Percentiles rank a stretch among this genome's conserved stretches.
Evolutionary conservation across 2,329 filamentous ascomycete species (phyloP).

Genomic region (Lomentospora prolificans): DNA sequence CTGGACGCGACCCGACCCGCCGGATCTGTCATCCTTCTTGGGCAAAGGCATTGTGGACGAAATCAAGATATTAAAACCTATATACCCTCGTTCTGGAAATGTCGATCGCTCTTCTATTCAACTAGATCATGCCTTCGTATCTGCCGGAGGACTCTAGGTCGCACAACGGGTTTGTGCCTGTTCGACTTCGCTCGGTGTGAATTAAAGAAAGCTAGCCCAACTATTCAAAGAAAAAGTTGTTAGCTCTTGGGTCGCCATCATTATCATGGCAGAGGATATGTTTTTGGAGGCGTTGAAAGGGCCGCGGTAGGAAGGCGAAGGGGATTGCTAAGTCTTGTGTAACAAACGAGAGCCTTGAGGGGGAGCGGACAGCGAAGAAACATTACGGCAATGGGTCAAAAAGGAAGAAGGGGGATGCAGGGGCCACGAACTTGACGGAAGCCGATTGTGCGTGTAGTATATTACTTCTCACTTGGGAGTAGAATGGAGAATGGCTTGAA

Average conservation of each 20-base stretch:
- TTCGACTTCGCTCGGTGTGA: neutral
- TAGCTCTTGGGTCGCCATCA: neutral
- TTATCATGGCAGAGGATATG: neutral
- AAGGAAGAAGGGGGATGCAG: neutral
- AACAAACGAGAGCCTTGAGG: neutral
- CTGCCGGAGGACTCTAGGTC: neutral
- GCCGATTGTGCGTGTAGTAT: neutral
- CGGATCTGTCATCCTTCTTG: conserved; percentile 25
- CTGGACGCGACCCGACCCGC: conserved; percentile 18
- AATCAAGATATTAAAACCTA: conserved; percentile 1
- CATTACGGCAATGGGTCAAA: neutral
- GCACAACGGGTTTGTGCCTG: conserved; percentile 2
- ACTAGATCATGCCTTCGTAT: conserved; percentile 2
- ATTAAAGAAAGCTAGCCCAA: neutral
- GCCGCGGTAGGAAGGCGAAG: neutral
- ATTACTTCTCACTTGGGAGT: neutral
- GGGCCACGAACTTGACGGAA: neutral
- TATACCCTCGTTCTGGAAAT: conserved; percentile 3
- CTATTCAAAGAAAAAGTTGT: neutral
- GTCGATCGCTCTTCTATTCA: conserved; percentile 3
- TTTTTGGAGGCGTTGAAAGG: neutral
- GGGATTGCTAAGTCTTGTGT: neutral
- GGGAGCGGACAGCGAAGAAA: neutral
- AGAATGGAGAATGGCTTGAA: neutral
- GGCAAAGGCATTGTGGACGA: conserved; percentile 24